These are phyloP conservation scores for Vigna unguiculata DNA, from an alignment of 306 rosid species.

Conservation along the genomic window DNA sequence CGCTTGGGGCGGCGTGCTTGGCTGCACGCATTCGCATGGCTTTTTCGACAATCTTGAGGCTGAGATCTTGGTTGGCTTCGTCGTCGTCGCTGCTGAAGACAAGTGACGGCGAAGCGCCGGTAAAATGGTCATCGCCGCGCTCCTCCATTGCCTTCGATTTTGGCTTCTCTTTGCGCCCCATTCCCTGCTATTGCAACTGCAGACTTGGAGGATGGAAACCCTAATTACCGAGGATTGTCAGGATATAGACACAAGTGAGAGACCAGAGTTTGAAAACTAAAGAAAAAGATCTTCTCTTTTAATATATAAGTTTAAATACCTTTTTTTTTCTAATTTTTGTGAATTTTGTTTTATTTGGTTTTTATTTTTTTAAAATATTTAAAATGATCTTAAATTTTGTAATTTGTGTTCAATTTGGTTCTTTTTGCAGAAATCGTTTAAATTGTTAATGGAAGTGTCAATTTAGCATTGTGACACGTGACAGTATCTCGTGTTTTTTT, in stretches of 20 bases:
- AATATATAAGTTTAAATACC: too few relatives aligned
- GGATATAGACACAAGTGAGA: not conserved
- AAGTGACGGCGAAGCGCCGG: slow-evolving; percentile 24
- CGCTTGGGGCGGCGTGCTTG: slow-evolving; percentile 41
- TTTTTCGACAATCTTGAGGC: slow-evolving; percentile 70
- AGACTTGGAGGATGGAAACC: slow-evolving; percentile 18
- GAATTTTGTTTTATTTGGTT: too few relatives aligned
- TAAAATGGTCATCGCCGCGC: slow-evolving; percentile 33
- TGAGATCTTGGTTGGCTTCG: slow-evolving; percentile 82
- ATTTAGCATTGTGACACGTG: too few relatives aligned
- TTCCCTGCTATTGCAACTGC: slow-evolving; percentile 10
- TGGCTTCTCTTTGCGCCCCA: slow-evolving; percentile 62
- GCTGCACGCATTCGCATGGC: slow-evolving; percentile 59
- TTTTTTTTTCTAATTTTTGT: too few relatives aligned
- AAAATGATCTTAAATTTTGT: too few relatives aligned
- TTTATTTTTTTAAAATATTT: too few relatives aligned
- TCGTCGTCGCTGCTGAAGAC: slow-evolving; percentile 57
- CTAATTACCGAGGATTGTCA: not conserved
- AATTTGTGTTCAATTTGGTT: too few relatives aligned
- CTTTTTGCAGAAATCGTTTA: too few relatives aligned
- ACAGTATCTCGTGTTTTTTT: too few relatives aligned
- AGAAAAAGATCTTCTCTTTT: too few relatives aligned
- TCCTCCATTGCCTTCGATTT: slow-evolving; percentile 44
- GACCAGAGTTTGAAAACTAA: not conserved
- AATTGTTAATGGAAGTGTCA: too few relatives aligned